Conservation (phyloP, 1,284 basidiomycete genomes). For the Porodaedalea pini region DNA sequence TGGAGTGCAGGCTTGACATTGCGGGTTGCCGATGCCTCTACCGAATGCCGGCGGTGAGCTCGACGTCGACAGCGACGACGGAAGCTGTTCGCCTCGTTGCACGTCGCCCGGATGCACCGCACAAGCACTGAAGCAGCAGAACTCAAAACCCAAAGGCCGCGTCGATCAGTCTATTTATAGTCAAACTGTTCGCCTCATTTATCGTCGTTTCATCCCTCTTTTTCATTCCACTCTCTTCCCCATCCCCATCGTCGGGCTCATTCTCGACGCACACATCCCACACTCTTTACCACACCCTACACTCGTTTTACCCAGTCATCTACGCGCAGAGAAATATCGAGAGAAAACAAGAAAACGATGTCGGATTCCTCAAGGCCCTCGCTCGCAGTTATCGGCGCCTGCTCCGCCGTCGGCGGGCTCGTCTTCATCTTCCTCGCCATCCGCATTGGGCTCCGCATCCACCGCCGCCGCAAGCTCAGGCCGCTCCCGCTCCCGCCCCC, state of each 20-base stretch:
- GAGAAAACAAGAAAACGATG: not conserved
- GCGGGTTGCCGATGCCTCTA: too few relatives aligned
- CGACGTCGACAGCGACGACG: constrained; percentile 7
- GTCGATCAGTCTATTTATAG: not conserved
- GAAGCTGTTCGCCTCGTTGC: not conserved
- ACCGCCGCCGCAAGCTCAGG: constrained; percentile 29
- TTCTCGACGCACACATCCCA: not conserved
- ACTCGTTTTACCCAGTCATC: not conserved
- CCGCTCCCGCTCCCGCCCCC: constrained; percentile 52
- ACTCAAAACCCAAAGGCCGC: not conserved
- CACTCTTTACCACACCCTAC: constrained; percentile 6
- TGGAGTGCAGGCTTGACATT: constrained; percentile 16
- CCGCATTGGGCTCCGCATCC: constrained; percentile 38
- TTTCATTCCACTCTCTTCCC: not conserved
- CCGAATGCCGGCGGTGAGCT: not conserved
- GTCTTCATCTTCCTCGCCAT: constrained; percentile 37
- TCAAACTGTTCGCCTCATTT: not conserved
- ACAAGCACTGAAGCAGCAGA: not conserved
- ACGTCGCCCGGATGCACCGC: not conserved
- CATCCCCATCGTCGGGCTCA: not conserved
- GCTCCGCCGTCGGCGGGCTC: constrained; percentile 41
- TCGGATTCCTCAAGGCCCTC: constrained; percentile 27
- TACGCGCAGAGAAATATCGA: not conserved
- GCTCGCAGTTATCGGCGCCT: constrained; percentile 42
- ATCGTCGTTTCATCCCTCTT: not conserved